A percentile compares a stretch with the other conserved stretches of the same genome.
phyloP scores from a whole-genome alignment of 1,139 yeast genomes.

The Suhomyces bokatorum region DNA sequence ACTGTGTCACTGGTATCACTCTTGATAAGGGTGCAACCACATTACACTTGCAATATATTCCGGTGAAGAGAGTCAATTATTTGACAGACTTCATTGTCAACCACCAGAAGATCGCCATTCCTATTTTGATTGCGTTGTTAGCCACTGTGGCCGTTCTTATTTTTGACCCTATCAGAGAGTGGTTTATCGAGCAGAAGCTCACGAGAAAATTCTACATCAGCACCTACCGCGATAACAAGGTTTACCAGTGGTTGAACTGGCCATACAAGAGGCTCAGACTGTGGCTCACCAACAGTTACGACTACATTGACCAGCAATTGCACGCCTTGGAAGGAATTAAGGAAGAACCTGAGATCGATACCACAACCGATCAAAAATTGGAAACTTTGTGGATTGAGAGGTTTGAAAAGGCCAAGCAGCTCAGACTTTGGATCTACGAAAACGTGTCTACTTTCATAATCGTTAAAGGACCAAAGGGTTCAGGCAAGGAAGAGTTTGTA shows the following conservation, averaged over 20 bases:
- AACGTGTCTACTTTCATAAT: constrained; percentile 68
- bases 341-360: constrained; percentile 6
- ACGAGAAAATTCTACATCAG: constrained; percentile 47
- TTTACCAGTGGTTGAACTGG: constrained; percentile 26
- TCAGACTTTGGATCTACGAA: constrained; percentile 79
- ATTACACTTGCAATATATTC: constrained; percentile 73
- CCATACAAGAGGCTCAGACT: constrained; percentile 28
- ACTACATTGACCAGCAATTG: constrained; percentile 19
- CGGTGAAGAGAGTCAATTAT: constrained; percentile 51
- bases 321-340: constrained; percentile 7
- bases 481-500: constrained; percentile 85
- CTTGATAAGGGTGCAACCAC: constrained; percentile 55
- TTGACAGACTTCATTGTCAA: constrained; percentile 59
- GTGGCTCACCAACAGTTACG: constrained; percentile 34
- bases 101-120: constrained; percentile 81
- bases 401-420: constrained; percentile 61
- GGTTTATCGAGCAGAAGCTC: constrained; percentile 73
- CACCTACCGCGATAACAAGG: constrained; percentile 33
- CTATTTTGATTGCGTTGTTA: constrained; percentile 43
- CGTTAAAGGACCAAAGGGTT: constrained; percentile 90
- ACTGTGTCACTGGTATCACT: constrained; percentile 80
- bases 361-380: constrained; percentile 28
- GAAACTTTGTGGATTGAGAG: constrained; percentile 67
- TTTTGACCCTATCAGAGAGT: constrained; percentile 90
- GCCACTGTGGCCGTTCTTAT: constrained; percentile 82